phyloP scores from a whole-genome alignment of 2,329 filamentous ascomycete genomes.

The Fusarium camptoceras region DNA sequence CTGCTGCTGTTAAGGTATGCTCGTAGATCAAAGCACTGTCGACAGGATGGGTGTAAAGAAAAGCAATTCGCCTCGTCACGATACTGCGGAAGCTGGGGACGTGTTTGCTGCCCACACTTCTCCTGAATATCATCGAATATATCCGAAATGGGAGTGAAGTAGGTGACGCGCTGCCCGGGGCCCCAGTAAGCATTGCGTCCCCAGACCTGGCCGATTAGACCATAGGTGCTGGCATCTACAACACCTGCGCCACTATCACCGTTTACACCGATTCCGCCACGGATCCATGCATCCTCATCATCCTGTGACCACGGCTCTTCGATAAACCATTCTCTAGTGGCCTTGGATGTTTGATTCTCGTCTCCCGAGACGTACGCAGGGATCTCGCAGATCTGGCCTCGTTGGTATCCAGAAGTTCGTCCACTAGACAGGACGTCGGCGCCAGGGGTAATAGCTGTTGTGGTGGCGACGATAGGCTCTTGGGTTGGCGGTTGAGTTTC shows the following conservation, averaged over 20 bases:
- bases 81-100: conserved; percentile 56
- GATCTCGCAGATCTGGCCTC: conserved; percentile 57
- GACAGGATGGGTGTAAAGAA: conserved; percentile 55
- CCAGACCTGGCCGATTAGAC: conserved; percentile 58
- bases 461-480: conserved; percentile 51
- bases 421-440: conserved; percentile 55
- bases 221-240: conserved; percentile 55
- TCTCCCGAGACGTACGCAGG: conserved; percentile 57
- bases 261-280: conserved; percentile 58
- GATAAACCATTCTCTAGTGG: conserved; percentile 60
- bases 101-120: conserved; percentile 54
- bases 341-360: conserved; percentile 56
- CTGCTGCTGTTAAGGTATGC: conserved; percentile 57
- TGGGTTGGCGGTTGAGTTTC: conserved; percentile 48
- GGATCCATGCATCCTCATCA: conserved; percentile 58
- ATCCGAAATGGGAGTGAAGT: conserved; percentile 59
- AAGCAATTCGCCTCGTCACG: conserved; percentile 56
- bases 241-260: conserved; percentile 60
- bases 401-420: conserved; percentile 58
- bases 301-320: conserved; percentile 55
- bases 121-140: conserved; percentile 61
- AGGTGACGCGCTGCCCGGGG: conserved; percentile 55
- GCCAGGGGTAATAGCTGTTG: conserved; percentile 51
- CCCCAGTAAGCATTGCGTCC: conserved; percentile 59
- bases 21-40: conserved; percentile 56